These are phyloP conservation scores for Scheffersomyces parashehatae DNA, from an alignment of 1,139 yeast species.

Conservation along the genomic window DNA sequence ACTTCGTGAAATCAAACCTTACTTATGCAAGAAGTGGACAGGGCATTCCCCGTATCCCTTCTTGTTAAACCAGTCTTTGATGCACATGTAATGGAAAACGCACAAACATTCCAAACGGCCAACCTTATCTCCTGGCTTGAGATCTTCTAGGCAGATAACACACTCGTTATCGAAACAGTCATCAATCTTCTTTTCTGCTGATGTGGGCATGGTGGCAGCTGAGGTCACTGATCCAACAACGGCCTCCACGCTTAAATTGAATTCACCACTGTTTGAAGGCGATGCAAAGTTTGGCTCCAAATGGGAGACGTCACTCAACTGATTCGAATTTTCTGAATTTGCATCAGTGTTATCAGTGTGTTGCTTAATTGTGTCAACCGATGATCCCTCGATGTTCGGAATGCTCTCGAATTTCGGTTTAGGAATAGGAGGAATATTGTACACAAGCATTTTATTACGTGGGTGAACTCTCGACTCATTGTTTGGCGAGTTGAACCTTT, in stretches of 20 bases:
- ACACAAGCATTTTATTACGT: slow-evolving; percentile 83
- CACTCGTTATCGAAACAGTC: slow-evolving; percentile 66
- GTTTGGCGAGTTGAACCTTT: slow-evolving; percentile 35
- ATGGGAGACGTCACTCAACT: too few relatives aligned
- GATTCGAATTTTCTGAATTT: too few relatives aligned
- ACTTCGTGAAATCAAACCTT: too few relatives aligned
- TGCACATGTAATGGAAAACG: slow-evolving; percentile 88
- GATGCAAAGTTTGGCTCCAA: too few relatives aligned
- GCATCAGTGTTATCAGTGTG: too few relatives aligned
- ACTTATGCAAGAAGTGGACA: slow-evolving; percentile 56
- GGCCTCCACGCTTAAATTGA: slow-evolving; percentile 2
- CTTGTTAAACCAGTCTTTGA: slow-evolving; percentile 84
- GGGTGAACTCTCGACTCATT: slow-evolving; percentile 32
- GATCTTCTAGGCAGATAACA: slow-evolving; percentile 89
- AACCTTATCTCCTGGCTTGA: slow-evolving; percentile 81
- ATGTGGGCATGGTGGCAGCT: slow-evolving; percentile 21
- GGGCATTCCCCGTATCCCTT: slow-evolving; percentile 89
- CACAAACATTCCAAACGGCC: slow-evolving; percentile 94
- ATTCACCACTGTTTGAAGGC: too few relatives aligned
- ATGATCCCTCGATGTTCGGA: slow-evolving; percentile 12
- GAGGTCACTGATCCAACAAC: slow-evolving; percentile 27
- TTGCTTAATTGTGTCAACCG: slow-evolving; percentile 8
- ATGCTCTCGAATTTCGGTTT: slow-evolving; percentile 41
- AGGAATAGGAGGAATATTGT: slow-evolving; percentile 62
- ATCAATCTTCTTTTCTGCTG: slow-evolving; percentile 22